Base-by-base conservation (phyloP, 495 filamentous ascomycete species). In the Endocarpon pusillum region DNA sequence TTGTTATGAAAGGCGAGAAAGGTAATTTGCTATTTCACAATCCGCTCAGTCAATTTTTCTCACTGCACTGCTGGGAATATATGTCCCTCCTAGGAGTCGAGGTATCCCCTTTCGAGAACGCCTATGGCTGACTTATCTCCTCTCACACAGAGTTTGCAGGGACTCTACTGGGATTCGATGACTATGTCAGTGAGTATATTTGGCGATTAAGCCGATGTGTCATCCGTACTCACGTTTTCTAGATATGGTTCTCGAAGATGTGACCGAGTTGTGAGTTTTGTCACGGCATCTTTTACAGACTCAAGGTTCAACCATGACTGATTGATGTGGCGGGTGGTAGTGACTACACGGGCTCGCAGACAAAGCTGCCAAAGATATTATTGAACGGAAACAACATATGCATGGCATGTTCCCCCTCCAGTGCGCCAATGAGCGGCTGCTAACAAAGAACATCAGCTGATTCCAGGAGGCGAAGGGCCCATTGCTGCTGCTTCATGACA, bases 371-470 rank as follows among this genome's bases (percentile, higher is more conserved):
- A 12, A 94, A 94, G 66, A 89, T 96, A 31, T 56, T 97, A 17
- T 64, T 97, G n/a, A 96, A 96, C 45, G 89, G 89, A 22, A 97
- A 97, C 57, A 94, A 96, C 47, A 79, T 97, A 36, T 96, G 89
- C 80, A 97, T 97, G 89, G 89, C 93, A 67, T 36, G 16, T 11
- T 17, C 18, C 8, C 25, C 10, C 7, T 23, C 24, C 19, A n/a
- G n/a, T 14, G 11, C 11, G 19, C 17, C 9, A 18, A 25, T 8
- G 8, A 8, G 8, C 23, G 12, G 8, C 8, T 8, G 12, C 8
- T 25, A 25, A 8, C 23, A 25, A 25, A n/a, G 14, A 14, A 31
- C 12, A 14, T 17, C 28, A 31, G 28, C 28, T 31, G 12, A 31
- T 31, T 17, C 28, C 28, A 4, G 28, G 28, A 4, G 28, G 28